These are phyloP conservation scores for Eucalyptus lansdowneana DNA, from an alignment of 345 rosid genomes.

Conservation along the genomic window DNA sequence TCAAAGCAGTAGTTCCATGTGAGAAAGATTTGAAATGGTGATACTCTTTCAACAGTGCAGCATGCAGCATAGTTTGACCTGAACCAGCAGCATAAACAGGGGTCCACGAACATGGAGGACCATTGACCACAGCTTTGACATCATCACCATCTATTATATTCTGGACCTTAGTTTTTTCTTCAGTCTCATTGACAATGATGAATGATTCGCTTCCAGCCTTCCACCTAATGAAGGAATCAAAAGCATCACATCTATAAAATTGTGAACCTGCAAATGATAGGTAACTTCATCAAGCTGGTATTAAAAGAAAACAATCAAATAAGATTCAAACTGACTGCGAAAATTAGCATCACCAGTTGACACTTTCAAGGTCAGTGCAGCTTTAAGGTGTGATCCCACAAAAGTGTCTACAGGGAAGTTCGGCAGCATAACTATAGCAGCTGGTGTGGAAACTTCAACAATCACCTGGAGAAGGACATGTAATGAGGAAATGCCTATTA, in stretches of 20 bases:
- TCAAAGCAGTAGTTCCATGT: slow-evolving; percentile 38
- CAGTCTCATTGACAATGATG: slow-evolving; percentile 44
- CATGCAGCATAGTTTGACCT: slow-evolving; percentile 71
- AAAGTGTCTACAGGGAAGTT: slow-evolving; percentile 73
- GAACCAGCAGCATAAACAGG: slow-evolving; percentile 49
- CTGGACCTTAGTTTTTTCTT: slow-evolving; percentile 13
- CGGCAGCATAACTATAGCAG: slow-evolving; percentile 71
- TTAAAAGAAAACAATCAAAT: neutral
- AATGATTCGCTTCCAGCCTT: slow-evolving; percentile 65
- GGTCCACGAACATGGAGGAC: slow-evolving; percentile 71
- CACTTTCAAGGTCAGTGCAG: slow-evolving; percentile 76
- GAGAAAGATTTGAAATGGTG: slow-evolving; percentile 32
- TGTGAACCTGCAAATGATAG: slow-evolving; percentile 44
- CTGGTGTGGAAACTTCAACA: slow-evolving; percentile 73
- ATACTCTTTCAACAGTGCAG: slow-evolving; percentile 55
- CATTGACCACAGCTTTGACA: slow-evolving; percentile 7
- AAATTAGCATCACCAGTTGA: slow-evolving; percentile 37
- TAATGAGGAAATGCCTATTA: neutral
- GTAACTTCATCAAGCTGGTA: neutral
- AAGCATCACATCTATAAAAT: slow-evolving; percentile 71
- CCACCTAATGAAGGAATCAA: slow-evolving; percentile 61
- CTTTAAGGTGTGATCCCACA: slow-evolving; percentile 67
- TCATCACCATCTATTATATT: slow-evolving; percentile 11
- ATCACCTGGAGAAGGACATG: slow-evolving; percentile 27
- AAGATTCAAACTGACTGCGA: slow-evolving; percentile 2